Percentiles rank a stretch among this genome's conserved stretches.
Conservation (phyloP, 495 filamentous ascomycete species). For the Podospora pseudoanserina region DNA sequence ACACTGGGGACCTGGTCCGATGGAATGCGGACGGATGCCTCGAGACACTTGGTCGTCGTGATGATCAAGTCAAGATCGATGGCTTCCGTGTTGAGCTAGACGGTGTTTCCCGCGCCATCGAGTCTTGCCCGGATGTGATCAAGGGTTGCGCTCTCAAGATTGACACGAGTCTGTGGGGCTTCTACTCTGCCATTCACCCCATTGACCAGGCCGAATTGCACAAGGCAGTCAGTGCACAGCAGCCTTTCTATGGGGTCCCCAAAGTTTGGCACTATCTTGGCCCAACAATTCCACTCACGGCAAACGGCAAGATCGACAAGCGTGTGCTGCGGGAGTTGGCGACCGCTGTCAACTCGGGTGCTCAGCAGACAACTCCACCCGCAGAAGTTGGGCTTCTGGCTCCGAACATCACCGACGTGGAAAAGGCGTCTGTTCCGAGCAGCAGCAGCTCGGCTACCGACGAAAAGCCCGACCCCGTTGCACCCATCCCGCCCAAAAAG, state of each 20-base stretch:
- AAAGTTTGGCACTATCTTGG: constrained; percentile 24
- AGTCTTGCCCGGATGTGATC: constrained; percentile 24
- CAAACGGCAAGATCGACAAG: constrained; percentile 43
- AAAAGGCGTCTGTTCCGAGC: constrained; percentile 7
- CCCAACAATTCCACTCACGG: constrained; percentile 30
- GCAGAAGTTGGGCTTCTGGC: no score
- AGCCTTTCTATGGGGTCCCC: constrained; percentile 40
- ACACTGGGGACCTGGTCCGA: constrained; percentile 35
- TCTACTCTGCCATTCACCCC: constrained; percentile 25
- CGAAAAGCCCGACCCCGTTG: constrained; percentile 8
- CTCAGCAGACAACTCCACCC: no score
- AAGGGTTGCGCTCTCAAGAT: constrained; percentile 36
- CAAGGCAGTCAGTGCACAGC: constrained; percentile 16
- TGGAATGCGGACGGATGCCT: constrained; percentile 35
- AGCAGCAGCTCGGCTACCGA: constrained; percentile 3
- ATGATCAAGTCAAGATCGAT: constrained; percentile 42
- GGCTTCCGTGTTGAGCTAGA: constrained; percentile 43
- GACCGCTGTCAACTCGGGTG: no score
- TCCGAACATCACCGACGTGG: background rate
- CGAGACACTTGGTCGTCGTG: constrained; percentile 32
- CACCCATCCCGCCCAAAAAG: background rate
- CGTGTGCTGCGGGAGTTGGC: constrained; percentile 14
- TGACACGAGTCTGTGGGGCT: constrained; percentile 32
- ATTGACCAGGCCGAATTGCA: constrained; percentile 20
- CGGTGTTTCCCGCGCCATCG: constrained; percentile 34